Evolutionary conservation across 1,284 basidiomycete species (phyloP).

Genomic region (Boletus holoroseus): DNA sequence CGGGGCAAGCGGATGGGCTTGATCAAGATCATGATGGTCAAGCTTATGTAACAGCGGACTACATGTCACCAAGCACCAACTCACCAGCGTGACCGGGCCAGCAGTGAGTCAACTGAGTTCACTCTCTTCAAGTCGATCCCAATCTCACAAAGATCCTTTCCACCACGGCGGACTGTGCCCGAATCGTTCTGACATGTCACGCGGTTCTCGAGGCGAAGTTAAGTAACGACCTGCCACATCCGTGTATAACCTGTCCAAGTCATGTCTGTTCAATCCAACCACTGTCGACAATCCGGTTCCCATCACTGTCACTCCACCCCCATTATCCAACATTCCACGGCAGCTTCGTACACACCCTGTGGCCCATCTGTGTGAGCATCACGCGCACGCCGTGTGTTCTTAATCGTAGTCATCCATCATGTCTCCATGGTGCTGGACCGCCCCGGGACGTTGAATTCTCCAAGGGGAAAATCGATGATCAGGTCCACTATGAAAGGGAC

Average conservation of each 20-base stretch:
- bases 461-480: not conserved
- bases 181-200: not conserved
- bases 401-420: not conserved
- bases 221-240: not conserved
- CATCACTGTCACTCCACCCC: not conserved
- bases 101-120: too few species aligned
- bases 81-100: too few species aligned
- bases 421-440: constrained; percentile 1
- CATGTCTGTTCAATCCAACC: not conserved
- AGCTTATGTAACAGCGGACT: too few species aligned
- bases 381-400: too few species aligned
- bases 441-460: not conserved
- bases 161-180: not conserved
- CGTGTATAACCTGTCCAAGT: not conserved
- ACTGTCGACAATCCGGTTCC: not conserved
- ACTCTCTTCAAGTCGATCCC: not conserved
- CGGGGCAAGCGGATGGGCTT: not conserved
- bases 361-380: not conserved
- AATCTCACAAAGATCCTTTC: not conserved
- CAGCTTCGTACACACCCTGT: not conserved
- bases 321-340: not conserved
- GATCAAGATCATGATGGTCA: too few species aligned
- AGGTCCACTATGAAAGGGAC: not conserved
- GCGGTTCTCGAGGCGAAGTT: not conserved
- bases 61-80: too few species aligned